Evolutionary conservation across 2,329 filamentous ascomycete genomes (phyloP), one percentile per base, ranked within the genome.

Genomic region (Paecilomyces dactylethromorphus): DNA sequence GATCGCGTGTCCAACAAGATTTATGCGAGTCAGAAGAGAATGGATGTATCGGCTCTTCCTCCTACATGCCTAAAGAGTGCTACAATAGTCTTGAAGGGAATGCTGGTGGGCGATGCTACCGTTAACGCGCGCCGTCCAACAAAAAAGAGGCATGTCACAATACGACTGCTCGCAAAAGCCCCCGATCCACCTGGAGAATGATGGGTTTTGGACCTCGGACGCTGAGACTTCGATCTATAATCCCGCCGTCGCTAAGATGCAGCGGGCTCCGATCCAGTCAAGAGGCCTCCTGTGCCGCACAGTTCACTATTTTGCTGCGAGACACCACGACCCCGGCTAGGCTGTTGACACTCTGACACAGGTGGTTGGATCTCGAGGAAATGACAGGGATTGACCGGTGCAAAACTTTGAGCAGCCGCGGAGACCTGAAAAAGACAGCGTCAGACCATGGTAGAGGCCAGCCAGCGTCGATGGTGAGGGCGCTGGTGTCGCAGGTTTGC

Each of bases 401-500:
- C 39, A 18, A 45, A 45, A 45, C 39, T 45, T 18, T 53, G 51
- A 53, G 54, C n/a, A 35, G 54, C n/a, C 15, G 39, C 26, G 50
- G 18, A 22, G 50, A 24, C 50, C 13, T 52, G 50, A 52, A 24
- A 12, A 29, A 22, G 26, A 52, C 50, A 29, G 50, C 21, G 50
- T 52, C 50, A 52, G 50, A 52, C 50, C 50, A 52, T 29, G 21
- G 50, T 45, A 45, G 39, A 45, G 39, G 39, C 39, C 39, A 22
- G 21, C 50, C 50, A 52, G 50, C 50, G 15, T 52, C 21, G 55
- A 56, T 56, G 35, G 35, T 56, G 55, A 56, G 29, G 55, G 18
- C 55, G 18, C 55, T 56, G 55, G 55, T 56, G 55, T 56, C 45
- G 29, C 55, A 56, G 55, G 55, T 50, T 51, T 51, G 55, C 45